Base-by-base conservation (phyloP, 495 filamentous ascomycete genomes). In the Penicillium tannophilum region DNA sequence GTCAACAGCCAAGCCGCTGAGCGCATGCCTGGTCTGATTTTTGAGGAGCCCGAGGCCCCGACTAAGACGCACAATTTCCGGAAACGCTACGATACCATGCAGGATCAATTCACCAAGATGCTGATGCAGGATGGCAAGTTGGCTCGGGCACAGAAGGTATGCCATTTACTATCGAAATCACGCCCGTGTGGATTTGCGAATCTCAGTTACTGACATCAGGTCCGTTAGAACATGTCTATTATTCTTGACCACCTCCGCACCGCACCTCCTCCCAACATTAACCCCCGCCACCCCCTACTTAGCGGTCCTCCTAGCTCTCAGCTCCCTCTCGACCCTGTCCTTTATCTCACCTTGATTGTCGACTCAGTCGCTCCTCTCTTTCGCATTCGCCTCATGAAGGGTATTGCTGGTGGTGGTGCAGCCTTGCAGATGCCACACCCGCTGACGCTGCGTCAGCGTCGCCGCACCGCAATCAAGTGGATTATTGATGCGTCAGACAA, bases 281-380 rank as follows among this genome's bases (percentile, higher is more conserved):
- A 86, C 73, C 81, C 90, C 24, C 63, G 76, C 23, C 84, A 83
- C 14, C 90, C 88, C 20, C 83, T 98, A 17, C 72, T 96, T 53
- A 86, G 89, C 0, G 74, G 85, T 14, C 91, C 92, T 2, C 86
- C 91, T 0, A 79, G 89, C 23, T 71, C 81, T 9, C 87, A 93
- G 51, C 84, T 96, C 31, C 89, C 90, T 8, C 79, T 90, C 19
- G 84, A 95, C 75, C 88, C 92, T 10, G 77, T 92, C 31, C 78
- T 84, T 45, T 92, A 92, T 75, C 84, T 97, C 41, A 90, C 86
- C 0, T 75, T 93, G 39, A 91, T 93, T n/a, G 88, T 98, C 68
- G 94, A 98, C 80, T 96, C 91, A 11, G 88, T 98, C n/a, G 91
- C 92, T 12, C 94, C 94, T 20, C 79, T 98, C 23, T 74, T 98